phyloP scores from a whole-genome alignment of 495 filamentous ascomycete genomes.

The Evernia prunastri region DNA sequence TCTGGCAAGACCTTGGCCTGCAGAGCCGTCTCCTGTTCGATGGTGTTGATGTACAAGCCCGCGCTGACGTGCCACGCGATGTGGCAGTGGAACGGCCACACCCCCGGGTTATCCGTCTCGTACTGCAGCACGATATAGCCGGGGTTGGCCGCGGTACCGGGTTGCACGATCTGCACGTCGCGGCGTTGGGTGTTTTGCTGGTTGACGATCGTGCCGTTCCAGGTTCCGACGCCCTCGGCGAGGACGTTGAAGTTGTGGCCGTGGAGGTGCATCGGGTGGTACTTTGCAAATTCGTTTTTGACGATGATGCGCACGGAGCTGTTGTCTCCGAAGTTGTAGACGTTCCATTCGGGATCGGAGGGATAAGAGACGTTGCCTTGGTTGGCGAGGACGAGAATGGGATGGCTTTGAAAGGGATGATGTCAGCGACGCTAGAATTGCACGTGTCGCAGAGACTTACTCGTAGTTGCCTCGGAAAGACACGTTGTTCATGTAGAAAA shows the following conservation, averaged over 20 bases:
- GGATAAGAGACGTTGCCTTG: slow-evolving; percentile 45
- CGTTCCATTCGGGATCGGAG: slow-evolving; percentile 42
- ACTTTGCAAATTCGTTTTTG: slow-evolving; percentile 39
- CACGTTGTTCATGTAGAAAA: slow-evolving; percentile 52
- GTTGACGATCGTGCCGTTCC: slow-evolving; percentile 30
- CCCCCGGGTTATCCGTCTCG: slow-evolving; percentile 25
- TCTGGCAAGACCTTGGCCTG: slow-evolving; percentile 25
- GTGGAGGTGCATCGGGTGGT: slow-evolving; percentile 40
- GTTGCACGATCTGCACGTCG: slow-evolving; percentile 53
- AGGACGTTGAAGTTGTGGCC: slow-evolving; percentile 40
- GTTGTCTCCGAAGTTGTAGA: slow-evolving; percentile 50
- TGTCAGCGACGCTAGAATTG: too few relatives aligned
- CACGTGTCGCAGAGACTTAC: too few relatives aligned
- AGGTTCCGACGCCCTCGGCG: slow-evolving; percentile 30
- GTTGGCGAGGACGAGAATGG: slow-evolving; percentile 49
- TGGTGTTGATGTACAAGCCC: slow-evolving; percentile 29
- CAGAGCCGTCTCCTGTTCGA: too few relatives aligned
- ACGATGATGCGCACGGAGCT: slow-evolving; percentile 50
- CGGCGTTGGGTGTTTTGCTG: slow-evolving; percentile 46
- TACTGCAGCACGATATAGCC: slow-evolving; percentile 31
- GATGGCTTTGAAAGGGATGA: slow-evolving; percentile 26
- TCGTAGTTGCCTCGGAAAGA: slow-evolving; percentile 57
- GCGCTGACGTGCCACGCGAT: slow-evolving; percentile 32
- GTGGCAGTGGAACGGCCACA: slow-evolving; percentile 32
- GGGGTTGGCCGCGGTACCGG: slow-evolving; percentile 30